Base-by-base conservation (phyloP, 1,284 basidiomycete species). In the Ustilago sp. region DNA sequence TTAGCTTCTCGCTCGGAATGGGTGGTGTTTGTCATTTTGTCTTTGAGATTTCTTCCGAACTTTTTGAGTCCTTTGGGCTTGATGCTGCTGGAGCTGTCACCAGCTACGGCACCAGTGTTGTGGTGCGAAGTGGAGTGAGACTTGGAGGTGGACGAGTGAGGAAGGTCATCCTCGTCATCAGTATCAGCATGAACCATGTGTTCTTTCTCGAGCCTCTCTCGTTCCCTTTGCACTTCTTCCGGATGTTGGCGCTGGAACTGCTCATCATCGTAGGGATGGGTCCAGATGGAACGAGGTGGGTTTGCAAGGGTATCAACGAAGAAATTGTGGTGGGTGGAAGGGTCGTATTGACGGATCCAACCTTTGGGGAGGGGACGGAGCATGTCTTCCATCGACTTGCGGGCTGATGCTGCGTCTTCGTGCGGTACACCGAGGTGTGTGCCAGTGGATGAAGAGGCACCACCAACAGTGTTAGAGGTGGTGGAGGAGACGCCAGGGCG, bases 221-320 rank as follows among this genome's bases (percentile, higher is more conserved):
- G 41, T 41, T 77, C 74, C 19, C 43, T 35, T 17, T 38, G 39
- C 2, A 77, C 28, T 8, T 70, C 54, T 3, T 66, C 63, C 4
- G 75, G 75, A 61, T 77, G 75, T 41, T 73, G 63, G 9, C 64
- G 57, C 45, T 74, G 75, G 32, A 54, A 77, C 51, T 73, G 67
- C 8, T 48, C 58, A 34, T 78, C 85, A 59, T 86, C 84, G 34
- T 64, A 69, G 1, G 86, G 86, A 56, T 86, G 85, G 1, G 72
- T 59, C 86, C 86, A 86, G 69, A 85, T 86, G 17, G 80, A 83
- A 7, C 86, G 72, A 15, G 86, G 83, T 3, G 86, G 86, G 7
- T 60, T 75, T 1, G 82, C 80, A 8, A 59, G 77, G 3, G 85
- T 85, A 50, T 84, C 82, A 45, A 84, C 83, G 59, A 80, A 84